Base-by-base conservation (phyloP, 2,329 filamentous ascomycete genomes). In the Colletotrichum coccodes region DNA sequence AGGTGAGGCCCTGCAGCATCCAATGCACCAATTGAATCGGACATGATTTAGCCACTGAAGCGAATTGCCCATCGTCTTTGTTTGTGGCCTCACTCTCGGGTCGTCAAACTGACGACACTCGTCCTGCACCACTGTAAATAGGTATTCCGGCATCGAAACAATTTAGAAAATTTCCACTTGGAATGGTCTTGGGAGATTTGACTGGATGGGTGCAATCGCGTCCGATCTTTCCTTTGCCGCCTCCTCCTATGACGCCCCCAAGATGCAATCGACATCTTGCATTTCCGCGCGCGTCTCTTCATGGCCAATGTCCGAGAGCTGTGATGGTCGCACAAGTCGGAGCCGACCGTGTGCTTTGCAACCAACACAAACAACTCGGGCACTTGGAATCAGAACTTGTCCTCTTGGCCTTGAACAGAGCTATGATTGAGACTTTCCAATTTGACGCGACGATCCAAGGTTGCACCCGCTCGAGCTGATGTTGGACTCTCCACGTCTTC, bases 11-110 rank as follows among this genome's bases (percentile, higher is more conserved):
- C 47, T 53, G 30, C 54, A 16, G n/a, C 36, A 28, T 21, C 61
- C 34, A 26, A 50, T 34, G 16, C 50, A 36, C n/a, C 50, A 53
- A 14, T 53, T 11, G n/a, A n/a, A 3, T 26, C 36, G 49, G 28
- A 40, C n/a, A 3, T 32, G 28, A 26, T 9, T 46, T 56, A 14
- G 36, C 42, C 64, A 44, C 34, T 23, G 16, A 68, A 32, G 44
- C 52, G 36, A 46, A 38, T 40, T 52, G 44, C 36, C n/a, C 14
- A 40, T 46, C 36, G 60, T 30, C 30, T 30, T 30, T 44, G 16
- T 26, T 21, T 36, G 64, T 57, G 64, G 64, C 64, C 30, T 63
- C 52, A 64, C 58, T 30, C 21, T 57, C 50, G 38, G 34, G 14
- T 52, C 47, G 30, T 47, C n/a, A 40, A 34, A 21, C 26, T 11